Evolutionary conservation across 352 stramenopile genomes (phyloP).

Genomic region (Pythium sukuiense): DNA sequence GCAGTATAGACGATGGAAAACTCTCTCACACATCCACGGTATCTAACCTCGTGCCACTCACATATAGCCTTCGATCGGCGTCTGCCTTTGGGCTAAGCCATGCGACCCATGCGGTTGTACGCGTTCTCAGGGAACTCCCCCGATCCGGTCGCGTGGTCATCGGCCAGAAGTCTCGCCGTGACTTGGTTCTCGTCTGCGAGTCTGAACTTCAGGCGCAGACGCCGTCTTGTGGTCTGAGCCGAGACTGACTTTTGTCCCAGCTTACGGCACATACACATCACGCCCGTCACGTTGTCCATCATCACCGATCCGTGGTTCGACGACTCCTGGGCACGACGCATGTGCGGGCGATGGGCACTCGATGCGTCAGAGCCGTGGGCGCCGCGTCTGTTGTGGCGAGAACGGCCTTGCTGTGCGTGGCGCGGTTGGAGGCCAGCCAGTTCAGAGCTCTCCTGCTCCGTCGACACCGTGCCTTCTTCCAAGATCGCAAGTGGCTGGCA

Average conservation of each 20-base stretch:
- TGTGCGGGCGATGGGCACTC: background rate
- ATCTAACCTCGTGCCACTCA: background rate
- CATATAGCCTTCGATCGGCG: background rate
- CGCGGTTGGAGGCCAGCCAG: background rate
- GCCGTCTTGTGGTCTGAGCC: conserved; percentile 11
- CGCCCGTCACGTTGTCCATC: background rate
- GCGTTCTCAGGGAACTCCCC: background rate
- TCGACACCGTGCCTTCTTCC: conserved; percentile 2
- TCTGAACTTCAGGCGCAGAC: conserved; percentile 18
- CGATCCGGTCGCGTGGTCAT: conserved; percentile 7
- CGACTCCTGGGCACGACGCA: background rate
- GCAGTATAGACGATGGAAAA: background rate
- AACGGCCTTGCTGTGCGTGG: background rate
- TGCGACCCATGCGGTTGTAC: conserved; percentile 9
- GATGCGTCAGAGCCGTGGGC: background rate
- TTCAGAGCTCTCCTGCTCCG: background rate
- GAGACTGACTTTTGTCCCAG: conserved; percentile 23
- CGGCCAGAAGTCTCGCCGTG: conserved; percentile 18
- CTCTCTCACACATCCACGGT: background rate
- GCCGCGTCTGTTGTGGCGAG: background rate
- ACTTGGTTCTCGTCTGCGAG: conserved; percentile 26
- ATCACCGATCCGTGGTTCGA: conserved; percentile 3
- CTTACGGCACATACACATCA: conserved; percentile 27
- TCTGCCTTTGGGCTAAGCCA: background rate
- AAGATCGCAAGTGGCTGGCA: conserved; percentile 27